Evolutionary conservation across 345 rosid species (phyloP).

Genomic region (Trapa bicornis): DNA sequence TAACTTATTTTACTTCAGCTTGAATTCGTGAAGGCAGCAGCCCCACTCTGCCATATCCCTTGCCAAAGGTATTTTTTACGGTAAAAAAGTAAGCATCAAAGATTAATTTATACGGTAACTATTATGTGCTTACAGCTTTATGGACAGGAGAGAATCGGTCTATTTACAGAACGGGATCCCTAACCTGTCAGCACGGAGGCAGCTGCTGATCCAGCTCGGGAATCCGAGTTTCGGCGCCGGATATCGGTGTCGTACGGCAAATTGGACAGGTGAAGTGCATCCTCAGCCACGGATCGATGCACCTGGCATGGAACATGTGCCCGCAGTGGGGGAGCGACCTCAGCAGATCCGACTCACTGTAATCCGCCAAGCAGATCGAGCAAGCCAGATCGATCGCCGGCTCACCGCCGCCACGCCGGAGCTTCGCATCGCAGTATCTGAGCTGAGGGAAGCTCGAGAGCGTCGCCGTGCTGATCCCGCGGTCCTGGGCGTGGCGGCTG

Average conservation of each 20-base stretch:
- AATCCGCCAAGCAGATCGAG: slow-evolving; percentile 15
- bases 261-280: slow-evolving; percentile 12
- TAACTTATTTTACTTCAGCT: too few species aligned
- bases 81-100: too few species aligned
- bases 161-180: too few species aligned
- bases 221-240: background rate
- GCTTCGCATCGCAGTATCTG: slow-evolving; percentile 9
- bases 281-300: slow-evolving; percentile 16
- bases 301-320: background rate
- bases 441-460: slow-evolving; percentile 9
- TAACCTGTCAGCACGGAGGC: background rate
- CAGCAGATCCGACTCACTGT: slow-evolving; percentile 8
- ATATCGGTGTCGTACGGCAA: slow-evolving; percentile 8
- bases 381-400: slow-evolving; percentile 5
- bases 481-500: background rate
- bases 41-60: too few species aligned
- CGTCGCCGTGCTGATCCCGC: slow-evolving; percentile 8
- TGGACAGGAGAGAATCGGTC: too few species aligned
- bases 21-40: too few species aligned
- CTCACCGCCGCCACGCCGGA: background rate
- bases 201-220: background rate
- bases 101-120: too few species aligned
- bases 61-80: too few species aligned
- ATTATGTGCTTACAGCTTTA: too few species aligned
- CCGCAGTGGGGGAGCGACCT: slow-evolving; percentile 7